Conservation (phyloP, 257 asterid species). For the Przewalskia tangutica region DNA sequence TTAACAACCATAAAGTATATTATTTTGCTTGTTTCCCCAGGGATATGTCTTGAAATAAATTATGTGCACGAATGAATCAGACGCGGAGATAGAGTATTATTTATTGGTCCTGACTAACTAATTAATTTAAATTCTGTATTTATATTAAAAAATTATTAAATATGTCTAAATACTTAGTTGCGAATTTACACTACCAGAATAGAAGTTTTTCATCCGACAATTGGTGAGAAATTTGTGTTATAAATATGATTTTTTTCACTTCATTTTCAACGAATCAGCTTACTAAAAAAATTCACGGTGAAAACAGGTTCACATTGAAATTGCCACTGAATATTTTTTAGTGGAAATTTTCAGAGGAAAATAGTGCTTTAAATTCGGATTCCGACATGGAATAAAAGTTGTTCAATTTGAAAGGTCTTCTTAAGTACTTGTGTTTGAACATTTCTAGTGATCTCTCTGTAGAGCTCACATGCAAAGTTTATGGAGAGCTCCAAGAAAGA, state of each 20-base stretch:
- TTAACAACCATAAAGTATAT: conserved; percentile 4
- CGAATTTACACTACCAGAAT: too few relatives aligned
- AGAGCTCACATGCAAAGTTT: conserved; percentile 8
- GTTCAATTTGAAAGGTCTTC: background rate
- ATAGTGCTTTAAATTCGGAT: too few relatives aligned
- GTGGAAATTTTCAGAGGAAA: too few relatives aligned
- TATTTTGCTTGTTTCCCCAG: background rate
- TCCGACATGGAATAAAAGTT: background rate
- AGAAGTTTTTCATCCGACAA: too few relatives aligned
- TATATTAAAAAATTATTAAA: background rate
- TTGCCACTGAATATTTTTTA: too few relatives aligned
- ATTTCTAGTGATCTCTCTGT: background rate
- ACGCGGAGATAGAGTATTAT: background rate
- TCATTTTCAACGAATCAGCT: too few relatives aligned
- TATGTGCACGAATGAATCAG: background rate
- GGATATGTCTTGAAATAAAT: background rate
- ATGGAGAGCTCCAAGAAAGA: background rate
- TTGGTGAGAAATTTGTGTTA: too few relatives aligned
- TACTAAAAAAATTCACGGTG: too few relatives aligned
- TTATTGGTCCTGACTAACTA: background rate
- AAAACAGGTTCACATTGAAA: too few relatives aligned
- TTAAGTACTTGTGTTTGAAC: background rate
- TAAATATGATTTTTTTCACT: too few relatives aligned
- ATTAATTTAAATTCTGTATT: background rate
- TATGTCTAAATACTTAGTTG: too few relatives aligned